Conservation (phyloP, 2,329 filamentous ascomycete genomes). For the Lasiodiplodia gonubiensis region DNA sequence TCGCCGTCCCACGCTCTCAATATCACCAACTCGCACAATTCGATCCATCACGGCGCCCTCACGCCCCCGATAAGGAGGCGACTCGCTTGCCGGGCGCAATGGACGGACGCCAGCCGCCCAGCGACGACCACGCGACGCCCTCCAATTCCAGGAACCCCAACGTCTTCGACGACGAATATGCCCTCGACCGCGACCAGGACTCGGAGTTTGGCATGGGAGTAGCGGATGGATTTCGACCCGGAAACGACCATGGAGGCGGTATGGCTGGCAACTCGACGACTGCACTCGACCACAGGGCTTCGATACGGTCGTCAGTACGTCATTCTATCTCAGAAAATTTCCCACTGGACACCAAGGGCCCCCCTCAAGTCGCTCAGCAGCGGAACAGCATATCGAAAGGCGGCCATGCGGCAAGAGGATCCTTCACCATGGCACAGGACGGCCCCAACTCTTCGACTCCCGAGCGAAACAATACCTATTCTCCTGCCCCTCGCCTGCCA, state of each 20-base stretch:
- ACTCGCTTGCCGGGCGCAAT: conserved; percentile 39
- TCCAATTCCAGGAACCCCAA: conserved; percentile 44
- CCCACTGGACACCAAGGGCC: conserved; percentile 15
- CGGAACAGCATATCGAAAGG: conserved; percentile 47
- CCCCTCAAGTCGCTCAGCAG: conserved; percentile 28
- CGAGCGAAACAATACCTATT: conserved; percentile 37
- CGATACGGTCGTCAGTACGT: conserved; percentile 33
- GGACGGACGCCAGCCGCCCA: conserved; percentile 44
- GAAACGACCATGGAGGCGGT: conserved; percentile 35
- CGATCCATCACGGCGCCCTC: conserved; percentile 29
- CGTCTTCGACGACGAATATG: conserved; percentile 57
- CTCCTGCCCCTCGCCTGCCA: conserved; percentile 30
- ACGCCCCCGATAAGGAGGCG: conserved; percentile 30
- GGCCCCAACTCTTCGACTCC: conserved; percentile 29
- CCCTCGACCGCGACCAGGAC: conserved; percentile 47
- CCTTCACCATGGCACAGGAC: conserved; percentile 33
- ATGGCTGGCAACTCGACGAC: conserved; percentile 30
- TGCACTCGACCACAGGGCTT: conserved; percentile 26
- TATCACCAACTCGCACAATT: conserved; percentile 26
- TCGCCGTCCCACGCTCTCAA: not conserved
- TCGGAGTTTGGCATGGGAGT: conserved; percentile 50
- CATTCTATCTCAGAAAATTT: conserved; percentile 27
- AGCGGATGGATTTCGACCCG: conserved; percentile 54
- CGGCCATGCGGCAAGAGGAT: conserved; percentile 35
- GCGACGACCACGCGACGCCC: conserved; percentile 37